phyloP scores from a whole-genome alignment of 2,329 filamentous ascomycete genomes.

The Fonsecaea monophora region DNA sequence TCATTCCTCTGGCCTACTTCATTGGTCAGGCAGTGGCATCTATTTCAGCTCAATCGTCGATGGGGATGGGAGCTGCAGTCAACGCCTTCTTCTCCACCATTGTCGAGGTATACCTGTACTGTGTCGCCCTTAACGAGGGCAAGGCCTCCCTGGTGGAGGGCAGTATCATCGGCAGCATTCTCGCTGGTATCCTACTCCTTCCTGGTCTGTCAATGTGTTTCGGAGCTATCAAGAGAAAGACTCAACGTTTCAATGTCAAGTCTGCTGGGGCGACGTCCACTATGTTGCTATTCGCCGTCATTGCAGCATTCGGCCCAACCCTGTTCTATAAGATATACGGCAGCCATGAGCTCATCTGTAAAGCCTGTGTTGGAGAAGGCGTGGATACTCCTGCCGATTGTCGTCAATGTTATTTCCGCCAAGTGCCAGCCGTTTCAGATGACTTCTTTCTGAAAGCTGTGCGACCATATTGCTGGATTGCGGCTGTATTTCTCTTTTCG shows the following conservation, averaged over 20 bases:
- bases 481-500: conserved; percentile 82
- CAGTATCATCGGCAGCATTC: conserved; percentile 96
- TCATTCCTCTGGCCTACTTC: conserved; percentile 96
- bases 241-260: conserved; percentile 95
- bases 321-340: conserved; percentile 99
- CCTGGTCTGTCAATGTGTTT: conserved; percentile 98
- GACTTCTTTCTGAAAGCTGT: conserved; percentile 90
- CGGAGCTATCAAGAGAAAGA: conserved; percentile 95
- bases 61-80: conserved; percentile 95
- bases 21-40: conserved; percentile 98
- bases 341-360: conserved; percentile 92
- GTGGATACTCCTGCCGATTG: conserved; percentile 70
- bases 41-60: conserved; percentile 97
- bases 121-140: conserved; percentile 87
- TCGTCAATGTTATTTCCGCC: conserved; percentile 90
- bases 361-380: conserved; percentile 64
- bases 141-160: conserved; percentile 94
- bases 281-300: conserved; percentile 95
- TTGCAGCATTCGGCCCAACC: conserved; percentile 93
- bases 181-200: conserved; percentile 92
- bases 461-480: conserved; percentile 89
- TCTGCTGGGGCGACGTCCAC: conserved; percentile 97
- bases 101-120: conserved; percentile 97
- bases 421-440: conserved; percentile 81
- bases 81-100: conserved; percentile 98